Percentiles rank a stretch among this genome's conserved stretches.
These are phyloP conservation scores for Pseudogymnoascus sp. DNA, from an alignment of 2,329 filamentous ascomycete species.

Conservation along the genomic window DNA sequence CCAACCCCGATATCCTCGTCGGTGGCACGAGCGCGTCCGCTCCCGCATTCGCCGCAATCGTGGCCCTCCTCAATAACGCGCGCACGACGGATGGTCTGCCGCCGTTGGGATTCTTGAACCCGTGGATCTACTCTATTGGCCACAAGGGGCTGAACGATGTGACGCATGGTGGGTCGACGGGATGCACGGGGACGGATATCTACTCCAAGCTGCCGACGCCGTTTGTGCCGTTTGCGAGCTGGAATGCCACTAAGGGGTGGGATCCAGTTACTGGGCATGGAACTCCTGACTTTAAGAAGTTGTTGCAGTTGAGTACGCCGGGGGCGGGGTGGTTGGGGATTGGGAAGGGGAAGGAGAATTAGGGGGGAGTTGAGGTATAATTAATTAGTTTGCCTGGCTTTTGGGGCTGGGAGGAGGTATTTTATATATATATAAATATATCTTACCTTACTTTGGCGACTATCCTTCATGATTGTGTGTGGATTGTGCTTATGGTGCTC, in stretches of 20 bases:
- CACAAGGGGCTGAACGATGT: conserved; percentile 44
- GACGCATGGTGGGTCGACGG: conserved; percentile 31
- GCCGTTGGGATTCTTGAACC: conserved; percentile 50
- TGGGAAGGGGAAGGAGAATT: background rate
- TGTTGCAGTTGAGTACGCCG: conserved; percentile 25
- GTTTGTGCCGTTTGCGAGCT: conserved; percentile 31
- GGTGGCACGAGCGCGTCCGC: conserved; percentile 40
- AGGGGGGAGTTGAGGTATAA: too few species aligned
- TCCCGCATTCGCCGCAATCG: conserved; percentile 51
- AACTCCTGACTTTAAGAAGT: conserved; percentile 37
- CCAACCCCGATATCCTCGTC: conserved; percentile 12
- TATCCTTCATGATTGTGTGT: background rate
- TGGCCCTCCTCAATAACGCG: conserved; percentile 57
- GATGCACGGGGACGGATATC: conserved; percentile 29
- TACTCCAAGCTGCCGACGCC: conserved; percentile 19
- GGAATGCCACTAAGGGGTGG: conserved; percentile 38
- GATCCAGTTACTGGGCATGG: conserved; percentile 43
- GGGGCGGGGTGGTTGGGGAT: background rate
- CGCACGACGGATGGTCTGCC: conserved; percentile 41
- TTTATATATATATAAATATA: background rate
- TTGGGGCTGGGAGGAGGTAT: background rate
- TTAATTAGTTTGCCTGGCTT: background rate
- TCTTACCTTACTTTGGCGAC: background rate
- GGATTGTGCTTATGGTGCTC: too few species aligned
- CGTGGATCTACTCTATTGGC: conserved; percentile 48